These are phyloP conservation scores for Rhodotorula sp. DNA, from an alignment of 1,284 basidiomycete species.

Conservation along the genomic window DNA sequence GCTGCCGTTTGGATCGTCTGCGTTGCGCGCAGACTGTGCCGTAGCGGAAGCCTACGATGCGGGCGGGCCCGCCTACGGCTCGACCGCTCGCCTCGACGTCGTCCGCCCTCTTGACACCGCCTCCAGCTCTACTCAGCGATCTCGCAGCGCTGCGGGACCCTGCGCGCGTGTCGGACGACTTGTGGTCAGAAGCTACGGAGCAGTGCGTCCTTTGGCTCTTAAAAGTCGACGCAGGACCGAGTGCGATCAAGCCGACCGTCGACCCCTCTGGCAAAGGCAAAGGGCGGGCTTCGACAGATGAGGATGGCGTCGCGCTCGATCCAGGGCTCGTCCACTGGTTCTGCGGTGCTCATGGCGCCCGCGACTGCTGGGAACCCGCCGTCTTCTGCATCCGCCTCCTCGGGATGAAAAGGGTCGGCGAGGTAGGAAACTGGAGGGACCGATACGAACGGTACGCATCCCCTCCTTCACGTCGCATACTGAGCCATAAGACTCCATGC, in stretches of 20 bases:
- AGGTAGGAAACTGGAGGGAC: slow-evolving; percentile 35
- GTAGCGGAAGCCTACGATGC: too few species aligned
- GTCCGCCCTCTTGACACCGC: slow-evolving; percentile 1
- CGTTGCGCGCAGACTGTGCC: too few species aligned
- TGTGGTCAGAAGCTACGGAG: slow-evolving; percentile 35
- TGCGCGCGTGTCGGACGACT: slow-evolving; percentile 21
- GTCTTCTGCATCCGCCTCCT: slow-evolving; percentile 31
- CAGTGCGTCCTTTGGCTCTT: slow-evolving; percentile 32
- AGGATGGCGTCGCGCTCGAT: slow-evolving; percentile 14
- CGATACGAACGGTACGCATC: slow-evolving; percentile 29
- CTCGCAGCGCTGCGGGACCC: slow-evolving; percentile 21
- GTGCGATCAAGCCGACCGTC: slow-evolving; percentile 8
- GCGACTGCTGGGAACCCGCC: slow-evolving; percentile 35
- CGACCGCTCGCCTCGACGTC: neutral
- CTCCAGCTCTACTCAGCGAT: slow-evolving; percentile 13
- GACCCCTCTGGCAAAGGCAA: slow-evolving; percentile 9
- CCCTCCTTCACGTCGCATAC: too few species aligned
- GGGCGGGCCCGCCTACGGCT: neutral
- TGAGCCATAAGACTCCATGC: too few species aligned
- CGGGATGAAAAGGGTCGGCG: slow-evolving; percentile 30
- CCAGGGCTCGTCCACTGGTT: slow-evolving; percentile 34
- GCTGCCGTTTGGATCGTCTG: too few species aligned
- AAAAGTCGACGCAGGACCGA: neutral
- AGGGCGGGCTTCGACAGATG: slow-evolving; percentile 13
- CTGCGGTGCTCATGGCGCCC: slow-evolving; percentile 33